A percentile compares a stretch with the other conserved stretches of the same genome.
Evolutionary conservation across 2,329 filamentous ascomycete species (phyloP).

Genomic region (Falciphora oryzae): DNA sequence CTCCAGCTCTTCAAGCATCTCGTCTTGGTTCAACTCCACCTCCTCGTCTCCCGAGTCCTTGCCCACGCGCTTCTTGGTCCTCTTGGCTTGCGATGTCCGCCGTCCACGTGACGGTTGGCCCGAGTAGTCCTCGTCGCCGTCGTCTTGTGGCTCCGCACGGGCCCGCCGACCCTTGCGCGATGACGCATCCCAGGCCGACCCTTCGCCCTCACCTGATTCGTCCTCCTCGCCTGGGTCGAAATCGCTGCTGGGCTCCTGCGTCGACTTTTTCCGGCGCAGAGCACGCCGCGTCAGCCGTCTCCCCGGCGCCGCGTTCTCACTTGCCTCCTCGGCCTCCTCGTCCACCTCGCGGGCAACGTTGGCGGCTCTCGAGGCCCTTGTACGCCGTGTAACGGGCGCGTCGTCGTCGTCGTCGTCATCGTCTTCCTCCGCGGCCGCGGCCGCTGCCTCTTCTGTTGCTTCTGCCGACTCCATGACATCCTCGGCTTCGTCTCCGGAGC

Average conservation of each 20-base stretch:
- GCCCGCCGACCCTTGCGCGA: slow-evolving; percentile 21
- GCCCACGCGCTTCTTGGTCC: slow-evolving; percentile 16
- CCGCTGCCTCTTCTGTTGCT: neutral
- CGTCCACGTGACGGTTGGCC: slow-evolving; percentile 47
- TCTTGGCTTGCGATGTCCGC: slow-evolving; percentile 23
- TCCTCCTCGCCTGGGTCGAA: slow-evolving; percentile 49
- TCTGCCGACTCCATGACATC: slow-evolving; percentile 14
- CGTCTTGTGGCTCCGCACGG: slow-evolving; percentile 30
- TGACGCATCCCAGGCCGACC: slow-evolving; percentile 28
- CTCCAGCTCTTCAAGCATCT: slow-evolving; percentile 60
- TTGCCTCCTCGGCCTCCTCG: slow-evolving; percentile 24
- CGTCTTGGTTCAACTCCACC: slow-evolving; percentile 55
- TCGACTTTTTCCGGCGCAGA: slow-evolving; percentile 38
- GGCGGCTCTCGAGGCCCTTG: slow-evolving; percentile 15
- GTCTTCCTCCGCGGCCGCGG: slow-evolving; percentile 13
- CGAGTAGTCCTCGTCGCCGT: slow-evolving; percentile 40
- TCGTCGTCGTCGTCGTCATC: slow-evolving; percentile 29
- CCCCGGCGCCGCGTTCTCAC: slow-evolving; percentile 23
- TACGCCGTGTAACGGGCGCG: slow-evolving; percentile 41
- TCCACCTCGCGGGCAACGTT: slow-evolving; percentile 22
- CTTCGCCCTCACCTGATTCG: slow-evolving; percentile 50
- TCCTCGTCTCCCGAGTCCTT: slow-evolving; percentile 49
- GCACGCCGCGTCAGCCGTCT: slow-evolving; percentile 44
- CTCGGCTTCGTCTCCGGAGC: slow-evolving; percentile 21
- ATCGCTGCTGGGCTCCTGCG: slow-evolving; percentile 53